Evolutionary conservation across 2,329 filamentous ascomycete genomes (phyloP).

Genomic region (Acarospora socialis): DNA sequence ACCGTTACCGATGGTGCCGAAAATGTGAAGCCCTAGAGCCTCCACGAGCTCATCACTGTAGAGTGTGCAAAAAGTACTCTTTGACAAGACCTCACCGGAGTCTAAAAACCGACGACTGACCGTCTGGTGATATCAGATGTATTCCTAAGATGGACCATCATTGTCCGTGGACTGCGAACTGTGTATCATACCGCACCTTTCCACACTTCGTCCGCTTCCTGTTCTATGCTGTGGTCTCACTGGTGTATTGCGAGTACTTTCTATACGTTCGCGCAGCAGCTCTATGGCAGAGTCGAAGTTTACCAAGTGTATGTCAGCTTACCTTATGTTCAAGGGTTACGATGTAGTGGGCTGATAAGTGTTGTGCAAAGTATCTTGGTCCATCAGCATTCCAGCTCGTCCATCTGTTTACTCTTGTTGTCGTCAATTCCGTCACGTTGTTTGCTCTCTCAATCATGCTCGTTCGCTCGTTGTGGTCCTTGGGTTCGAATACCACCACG

Average conservation of each 20-base stretch:
- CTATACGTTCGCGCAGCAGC: conserved; percentile 37
- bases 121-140: conserved; percentile 29
- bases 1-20: conserved; percentile 41
- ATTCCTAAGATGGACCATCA: conserved; percentile 54
- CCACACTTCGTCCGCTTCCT: conserved; percentile 53
- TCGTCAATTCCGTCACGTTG: conserved; percentile 42
- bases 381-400: conserved; percentile 37
- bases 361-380: conserved; percentile 38
- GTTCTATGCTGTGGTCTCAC: conserved; percentile 43
- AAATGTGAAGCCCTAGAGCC: conserved; percentile 48
- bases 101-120: not conserved
- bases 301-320: conserved; percentile 38
- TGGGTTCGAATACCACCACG: conserved; percentile 45
- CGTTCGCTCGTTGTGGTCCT: conserved; percentile 38
- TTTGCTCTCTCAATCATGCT: conserved; percentile 42
- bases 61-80: conserved; percentile 42
- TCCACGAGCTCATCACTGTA: conserved; percentile 51
- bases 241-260: conserved; percentile 41
- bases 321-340: not conserved
- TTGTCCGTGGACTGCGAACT: conserved; percentile 53
- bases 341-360: conserved; percentile 4
- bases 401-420: conserved; percentile 40
- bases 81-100: not conserved
- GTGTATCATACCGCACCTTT: conserved; percentile 50
- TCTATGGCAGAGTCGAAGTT: conserved; percentile 40